These are phyloP conservation scores for Obba rivulosa DNA, from an alignment of 768 basidiomycete species.

Conservation along the genomic window DNA sequence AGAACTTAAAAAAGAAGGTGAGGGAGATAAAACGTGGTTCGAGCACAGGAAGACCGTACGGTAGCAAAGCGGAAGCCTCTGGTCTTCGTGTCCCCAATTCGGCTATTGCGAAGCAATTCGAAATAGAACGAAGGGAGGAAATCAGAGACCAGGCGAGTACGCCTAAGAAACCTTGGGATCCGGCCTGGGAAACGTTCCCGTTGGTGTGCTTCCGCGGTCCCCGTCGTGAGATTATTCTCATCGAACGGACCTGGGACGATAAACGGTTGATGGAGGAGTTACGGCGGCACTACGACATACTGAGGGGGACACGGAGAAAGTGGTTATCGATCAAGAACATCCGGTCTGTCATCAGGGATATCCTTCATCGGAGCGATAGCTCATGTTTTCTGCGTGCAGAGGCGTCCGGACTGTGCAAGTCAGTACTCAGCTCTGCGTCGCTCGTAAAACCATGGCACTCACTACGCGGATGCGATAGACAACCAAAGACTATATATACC, in stretches of 20 bases:
- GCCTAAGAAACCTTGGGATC: constrained; percentile 4
- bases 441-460: neutral
- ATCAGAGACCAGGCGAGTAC: too few relatives aligned
- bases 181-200: constrained; percentile 14
- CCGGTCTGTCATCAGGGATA: constrained; percentile 7
- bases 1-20: too few relatives aligned
- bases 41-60: too few relatives aligned
- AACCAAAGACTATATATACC: neutral
- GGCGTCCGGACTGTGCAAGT: neutral
- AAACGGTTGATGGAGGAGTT: constrained; percentile 10
- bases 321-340: constrained; percentile 15
- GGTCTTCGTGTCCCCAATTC: too few relatives aligned
- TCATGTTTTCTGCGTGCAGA: too few relatives aligned
- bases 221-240: constrained; percentile 7
- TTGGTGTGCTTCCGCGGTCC: constrained; percentile 16
- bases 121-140: too few relatives aligned
- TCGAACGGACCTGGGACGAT: constrained; percentile 14
- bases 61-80: too few relatives aligned
- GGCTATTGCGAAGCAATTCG: too few relatives aligned
- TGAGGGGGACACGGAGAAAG: constrained; percentile 16
- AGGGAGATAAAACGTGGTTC: too few relatives aligned
- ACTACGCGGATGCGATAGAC: neutral
- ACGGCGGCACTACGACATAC: constrained; percentile 8
- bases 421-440: neutral
- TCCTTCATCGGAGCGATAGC: neutral